Evolutionary conservation across 1,284 basidiomycete genomes (phyloP), one percentile per base, ranked within the genome.

Genomic region (Ganoderma leucocontextum): DNA sequence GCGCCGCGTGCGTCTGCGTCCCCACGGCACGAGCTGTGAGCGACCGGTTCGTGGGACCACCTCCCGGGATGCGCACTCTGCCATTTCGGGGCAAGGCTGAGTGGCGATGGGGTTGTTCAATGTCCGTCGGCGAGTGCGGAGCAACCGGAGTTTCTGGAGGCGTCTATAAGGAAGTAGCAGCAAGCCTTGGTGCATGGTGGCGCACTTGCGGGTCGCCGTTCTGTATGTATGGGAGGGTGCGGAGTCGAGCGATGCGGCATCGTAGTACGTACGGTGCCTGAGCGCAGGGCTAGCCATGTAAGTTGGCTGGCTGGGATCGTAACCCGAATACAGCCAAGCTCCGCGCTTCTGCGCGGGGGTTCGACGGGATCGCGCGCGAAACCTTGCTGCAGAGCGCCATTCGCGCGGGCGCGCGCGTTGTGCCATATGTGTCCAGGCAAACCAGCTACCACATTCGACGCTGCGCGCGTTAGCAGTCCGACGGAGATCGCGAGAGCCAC

Each of bases 41-140:
- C 22, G 22, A 33, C 55, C 60, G 35, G 60, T 42, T 36, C 60
- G 17, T 36, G 47, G 64, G 60, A 17, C 64, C 38, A 39, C 6
- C 8, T 42, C 38, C 60, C 60, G 44, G 52, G 66, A 63, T 67
- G 65, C 38, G 62, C 66, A 49, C 62, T 63, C 42, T n/a, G 41
- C 29, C 66, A 9, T 53, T 57, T 41, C 33, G 33, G 35, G 33
- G n/a, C 55, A 22, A 58, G 35, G 29, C 29, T 29, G 29, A 29
- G 29, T 29, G 29, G 29, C 29, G 29, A 29, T 36, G 55, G 33
- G n/a, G 19, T 6, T 38, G 55, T 19, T 12, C 55, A 36, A 58
- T 38, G 33, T 38, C 55, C 39, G 38, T n/a, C n/a, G 8, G 25
- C 39, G 59, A 13, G 39, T 8, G 52, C 52, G 52, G 25, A 55